Conservation (phyloP, 805 yeast genomes). For the Saccharomycopsis schoenii region DNA sequence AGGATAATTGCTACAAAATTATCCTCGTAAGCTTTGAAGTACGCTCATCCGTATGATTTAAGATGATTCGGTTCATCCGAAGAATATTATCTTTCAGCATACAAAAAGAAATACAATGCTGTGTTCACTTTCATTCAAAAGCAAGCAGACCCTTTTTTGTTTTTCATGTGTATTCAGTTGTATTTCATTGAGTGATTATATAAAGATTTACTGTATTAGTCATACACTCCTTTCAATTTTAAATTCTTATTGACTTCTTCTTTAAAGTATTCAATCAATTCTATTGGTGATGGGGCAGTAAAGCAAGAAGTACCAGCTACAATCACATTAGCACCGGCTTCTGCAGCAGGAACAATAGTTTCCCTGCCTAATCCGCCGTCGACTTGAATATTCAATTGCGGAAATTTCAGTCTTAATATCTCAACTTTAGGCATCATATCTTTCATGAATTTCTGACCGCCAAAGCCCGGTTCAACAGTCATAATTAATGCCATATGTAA, state of each 20-base stretch:
- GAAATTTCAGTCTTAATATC: slow-evolving; percentile 59
- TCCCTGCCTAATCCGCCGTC: slow-evolving; percentile 92
- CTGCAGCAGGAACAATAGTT: slow-evolving; percentile 81
- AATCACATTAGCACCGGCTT: slow-evolving; percentile 95
- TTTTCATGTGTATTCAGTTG: no score
- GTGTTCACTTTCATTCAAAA: no score
- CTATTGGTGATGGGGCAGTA: slow-evolving; percentile 69
- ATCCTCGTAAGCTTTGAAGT: no score
- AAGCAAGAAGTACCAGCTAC: slow-evolving; percentile 96
- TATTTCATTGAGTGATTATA: not conserved
- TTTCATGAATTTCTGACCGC: slow-evolving; percentile 93
- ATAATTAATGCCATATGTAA: slow-evolving; percentile 93
- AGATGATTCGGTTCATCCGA: no score
- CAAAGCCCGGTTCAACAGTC: slow-evolving; percentile 99
- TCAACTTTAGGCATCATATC: slow-evolving; percentile 96
- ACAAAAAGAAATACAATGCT: no score
- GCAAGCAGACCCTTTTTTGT: no score
- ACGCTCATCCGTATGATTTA: no score
- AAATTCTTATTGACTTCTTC: slow-evolving; percentile 45
- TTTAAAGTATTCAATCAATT: slow-evolving; percentile 62
- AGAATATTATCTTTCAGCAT: no score
- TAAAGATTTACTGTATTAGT: slow-evolving; percentile 9
- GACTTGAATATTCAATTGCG: slow-evolving; percentile 81
- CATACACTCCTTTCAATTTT: slow-evolving; percentile 35
- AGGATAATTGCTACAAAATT: no score